Conservation (phyloP, 139 green algal species). For the Asterochloris erici region DNA sequence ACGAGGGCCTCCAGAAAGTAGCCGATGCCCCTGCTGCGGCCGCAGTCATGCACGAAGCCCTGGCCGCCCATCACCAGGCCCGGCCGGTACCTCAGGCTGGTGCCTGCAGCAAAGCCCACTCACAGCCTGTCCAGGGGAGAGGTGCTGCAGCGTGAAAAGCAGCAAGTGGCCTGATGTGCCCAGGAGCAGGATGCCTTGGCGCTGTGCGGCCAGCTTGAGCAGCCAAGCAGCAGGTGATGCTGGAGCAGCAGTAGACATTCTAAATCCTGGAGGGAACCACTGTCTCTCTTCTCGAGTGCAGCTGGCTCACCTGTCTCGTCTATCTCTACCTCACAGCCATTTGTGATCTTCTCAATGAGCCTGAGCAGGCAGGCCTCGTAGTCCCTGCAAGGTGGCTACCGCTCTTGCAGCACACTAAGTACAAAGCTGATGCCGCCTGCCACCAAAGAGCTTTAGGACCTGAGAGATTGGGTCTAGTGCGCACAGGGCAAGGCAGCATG, state of each 20-base stretch:
- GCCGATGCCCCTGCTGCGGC: constrained; percentile 69
- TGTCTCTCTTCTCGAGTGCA: background rate
- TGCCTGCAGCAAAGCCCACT: constrained; percentile 55
- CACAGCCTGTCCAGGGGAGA: too few species aligned
- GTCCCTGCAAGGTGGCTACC: constrained; percentile 22
- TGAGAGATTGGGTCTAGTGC: too few species aligned
- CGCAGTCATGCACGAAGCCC: constrained; percentile 85
- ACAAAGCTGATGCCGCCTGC: too few species aligned
- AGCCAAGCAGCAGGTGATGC: background rate
- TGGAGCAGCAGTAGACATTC: background rate
- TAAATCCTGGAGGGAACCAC: too few species aligned
- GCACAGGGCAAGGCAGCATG: too few species aligned
- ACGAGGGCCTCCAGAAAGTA: constrained; percentile 95
- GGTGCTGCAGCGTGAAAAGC: too few species aligned
- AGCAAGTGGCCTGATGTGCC: too few species aligned
- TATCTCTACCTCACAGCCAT: constrained; percentile 94
- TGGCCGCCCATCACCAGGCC: constrained; percentile 74
- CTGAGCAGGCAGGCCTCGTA: constrained; percentile 92
- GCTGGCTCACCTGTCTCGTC: constrained; percentile 87
- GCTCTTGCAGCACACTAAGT: too few species aligned
- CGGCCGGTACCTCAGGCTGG: constrained; percentile 82
- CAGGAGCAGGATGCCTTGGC: too few species aligned
- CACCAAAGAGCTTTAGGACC: too few species aligned
- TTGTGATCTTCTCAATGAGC: constrained; percentile 93
- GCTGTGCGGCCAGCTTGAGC: too few species aligned